Percentiles rank a stretch among this genome's conserved stretches.
Conservation (phyloP, 2,329 filamentous ascomycete genomes). For the Tympanopsis confertula region DNA sequence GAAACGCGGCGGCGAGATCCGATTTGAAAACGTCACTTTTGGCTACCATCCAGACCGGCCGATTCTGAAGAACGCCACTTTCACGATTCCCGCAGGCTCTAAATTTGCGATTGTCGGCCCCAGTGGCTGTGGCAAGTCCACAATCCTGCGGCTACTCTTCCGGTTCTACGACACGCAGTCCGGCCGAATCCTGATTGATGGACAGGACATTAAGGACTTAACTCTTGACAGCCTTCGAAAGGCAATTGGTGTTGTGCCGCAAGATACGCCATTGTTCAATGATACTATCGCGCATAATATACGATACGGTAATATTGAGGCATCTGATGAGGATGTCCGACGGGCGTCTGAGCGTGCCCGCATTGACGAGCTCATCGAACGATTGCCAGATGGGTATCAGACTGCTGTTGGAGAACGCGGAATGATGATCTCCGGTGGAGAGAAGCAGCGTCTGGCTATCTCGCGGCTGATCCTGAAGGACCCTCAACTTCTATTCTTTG, state of each 20-base stretch:
- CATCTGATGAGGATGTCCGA: slow-evolving; percentile 59
- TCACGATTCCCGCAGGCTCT: slow-evolving; percentile 89
- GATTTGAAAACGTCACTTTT: slow-evolving; percentile 89
- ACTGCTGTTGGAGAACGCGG: slow-evolving; percentile 89
- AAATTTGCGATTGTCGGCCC: slow-evolving; percentile 94
- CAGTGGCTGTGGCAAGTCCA: slow-evolving; percentile 92
- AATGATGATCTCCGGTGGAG: slow-evolving; percentile 91
- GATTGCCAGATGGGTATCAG: slow-evolving; percentile 77
- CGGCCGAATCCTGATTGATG: slow-evolving; percentile 82
- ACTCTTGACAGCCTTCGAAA: slow-evolving; percentile 70
- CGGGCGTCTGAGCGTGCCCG: slow-evolving; percentile 72
- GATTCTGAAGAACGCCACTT: slow-evolving; percentile 71
- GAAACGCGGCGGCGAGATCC: slow-evolving; percentile 65
- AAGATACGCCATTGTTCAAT: slow-evolving; percentile 95
- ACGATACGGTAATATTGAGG: slow-evolving; percentile 74
- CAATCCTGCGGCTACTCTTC: slow-evolving; percentile 80
- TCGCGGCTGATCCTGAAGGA: slow-evolving; percentile 78
- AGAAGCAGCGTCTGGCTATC: slow-evolving; percentile 83
- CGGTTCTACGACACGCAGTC: slow-evolving; percentile 82
- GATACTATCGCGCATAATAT: slow-evolving; percentile 95
- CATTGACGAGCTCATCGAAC: slow-evolving; percentile 70
- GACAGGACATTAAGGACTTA: slow-evolving; percentile 79
- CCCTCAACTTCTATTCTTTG: slow-evolving; percentile 82
- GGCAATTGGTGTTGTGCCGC: slow-evolving; percentile 87
- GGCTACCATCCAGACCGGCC: slow-evolving; percentile 79